These are phyloP conservation scores for Dichotomopilus funicola DNA, from an alignment of 2,329 filamentous ascomycete species.

Conservation along the genomic window DNA sequence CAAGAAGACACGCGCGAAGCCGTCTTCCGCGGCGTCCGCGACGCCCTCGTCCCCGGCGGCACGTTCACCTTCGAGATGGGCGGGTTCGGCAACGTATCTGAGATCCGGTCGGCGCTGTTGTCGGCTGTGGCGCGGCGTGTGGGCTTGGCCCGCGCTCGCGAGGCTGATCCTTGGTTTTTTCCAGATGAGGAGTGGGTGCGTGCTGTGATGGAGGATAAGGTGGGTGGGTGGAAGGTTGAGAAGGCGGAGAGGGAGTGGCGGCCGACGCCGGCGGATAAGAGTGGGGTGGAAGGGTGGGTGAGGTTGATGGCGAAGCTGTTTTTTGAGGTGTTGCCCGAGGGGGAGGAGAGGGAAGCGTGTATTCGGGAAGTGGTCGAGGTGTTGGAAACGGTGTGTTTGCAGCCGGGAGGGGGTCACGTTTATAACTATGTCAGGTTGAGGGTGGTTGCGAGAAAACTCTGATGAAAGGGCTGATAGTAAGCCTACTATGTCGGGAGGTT, in stretches of 20 bases:
- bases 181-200: conserved; percentile 56
- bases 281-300: conserved; percentile 61
- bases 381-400: conserved; percentile 47
- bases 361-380: conserved; percentile 49
- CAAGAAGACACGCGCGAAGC: conserved; percentile 34
- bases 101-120: conserved; percentile 54
- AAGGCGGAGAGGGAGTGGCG: conserved; percentile 57
- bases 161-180: conserved; percentile 64
- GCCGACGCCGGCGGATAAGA: conserved; percentile 51
- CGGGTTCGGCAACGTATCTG: conserved; percentile 60
- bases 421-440: conserved; percentile 50
- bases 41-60: conserved; percentile 48
- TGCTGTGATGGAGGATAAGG: conserved; percentile 35
- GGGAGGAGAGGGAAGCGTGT: conserved; percentile 41
- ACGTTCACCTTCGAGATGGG: conserved; percentile 65
- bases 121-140: conserved; percentile 46
- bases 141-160: conserved; percentile 41
- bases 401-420: conserved; percentile 50
- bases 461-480: neutral
- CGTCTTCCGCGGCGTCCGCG: conserved; percentile 49
- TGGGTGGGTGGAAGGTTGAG: conserved; percentile 44
- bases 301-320: conserved; percentile 55
- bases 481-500: neutral
- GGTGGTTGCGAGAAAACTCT: conserved; percentile 33
- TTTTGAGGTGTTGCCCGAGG: conserved; percentile 44